These are phyloP conservation scores for Chaetothyriales sp. DNA, from an alignment of 2,329 filamentous ascomycete genomes.

Conservation along the genomic window DNA sequence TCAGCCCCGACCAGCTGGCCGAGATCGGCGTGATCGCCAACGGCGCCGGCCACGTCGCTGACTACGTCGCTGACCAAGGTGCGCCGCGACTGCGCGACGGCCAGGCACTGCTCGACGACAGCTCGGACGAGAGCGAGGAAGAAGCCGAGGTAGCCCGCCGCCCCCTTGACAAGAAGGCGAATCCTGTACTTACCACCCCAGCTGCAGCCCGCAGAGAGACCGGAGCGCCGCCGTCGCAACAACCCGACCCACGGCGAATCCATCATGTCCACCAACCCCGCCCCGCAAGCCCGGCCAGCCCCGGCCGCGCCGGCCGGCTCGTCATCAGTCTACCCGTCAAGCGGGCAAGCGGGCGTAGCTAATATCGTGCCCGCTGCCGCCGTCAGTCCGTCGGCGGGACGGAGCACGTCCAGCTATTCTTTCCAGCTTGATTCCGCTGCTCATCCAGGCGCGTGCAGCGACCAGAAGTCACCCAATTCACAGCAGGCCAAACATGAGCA, in stretches of 20 bases:
- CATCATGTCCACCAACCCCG: constrained; percentile 10
- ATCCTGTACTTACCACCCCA: constrained; percentile 12
- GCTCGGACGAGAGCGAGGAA: constrained; percentile 18
- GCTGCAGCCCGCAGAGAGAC: constrained; percentile 33
- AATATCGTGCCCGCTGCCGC: constrained; percentile 15
- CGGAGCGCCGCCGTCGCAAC: constrained; percentile 28
- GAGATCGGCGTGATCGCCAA: constrained; percentile 18
- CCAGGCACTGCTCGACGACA: constrained; percentile 18
- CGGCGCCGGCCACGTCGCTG: constrained; percentile 40
- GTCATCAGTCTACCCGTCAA: constrained; percentile 7
- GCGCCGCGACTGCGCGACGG: constrained; percentile 12
- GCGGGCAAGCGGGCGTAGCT: constrained; percentile 8
- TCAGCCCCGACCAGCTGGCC: constrained; percentile 64
- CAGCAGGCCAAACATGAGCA: not conserved
- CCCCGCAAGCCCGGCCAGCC: constrained; percentile 8
- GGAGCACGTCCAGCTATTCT: not conserved
- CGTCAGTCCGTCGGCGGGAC: constrained; percentile 8
- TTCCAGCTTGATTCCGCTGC: not conserved
- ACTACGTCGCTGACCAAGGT: constrained; percentile 30
- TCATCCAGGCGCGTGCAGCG: not conserved
- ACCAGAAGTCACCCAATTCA: not conserved
- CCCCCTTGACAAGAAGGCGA: constrained; percentile 10
- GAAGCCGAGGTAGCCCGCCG: constrained; percentile 18
- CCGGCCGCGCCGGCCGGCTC: constrained; percentile 15
- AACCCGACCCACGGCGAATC: constrained; percentile 17